These are phyloP conservation scores for Penicillium desertorum DNA, from an alignment of 495 filamentous ascomycete species.

Conservation along the genomic window DNA sequence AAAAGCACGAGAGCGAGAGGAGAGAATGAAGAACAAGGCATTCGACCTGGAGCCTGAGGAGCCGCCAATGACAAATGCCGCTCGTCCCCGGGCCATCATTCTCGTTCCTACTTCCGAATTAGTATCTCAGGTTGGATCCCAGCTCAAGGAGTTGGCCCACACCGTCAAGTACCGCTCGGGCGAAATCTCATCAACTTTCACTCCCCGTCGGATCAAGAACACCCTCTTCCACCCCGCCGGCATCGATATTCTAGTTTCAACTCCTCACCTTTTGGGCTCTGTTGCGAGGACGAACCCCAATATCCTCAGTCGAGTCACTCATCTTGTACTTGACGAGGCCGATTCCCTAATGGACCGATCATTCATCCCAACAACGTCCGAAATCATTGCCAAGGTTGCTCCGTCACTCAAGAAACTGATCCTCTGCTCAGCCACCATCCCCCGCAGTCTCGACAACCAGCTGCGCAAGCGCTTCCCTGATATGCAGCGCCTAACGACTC, in stretches of 20 bases:
- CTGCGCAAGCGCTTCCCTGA: slow-evolving; percentile 79
- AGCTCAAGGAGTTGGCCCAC: slow-evolving; percentile 80
- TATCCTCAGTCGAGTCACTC: slow-evolving; percentile 78
- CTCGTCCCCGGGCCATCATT: slow-evolving; percentile 78
- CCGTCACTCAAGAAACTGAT: slow-evolving; percentile 85
- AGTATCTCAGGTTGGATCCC: slow-evolving; percentile 77
- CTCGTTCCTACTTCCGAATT: slow-evolving; percentile 93
- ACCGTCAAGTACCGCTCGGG: slow-evolving; percentile 77
- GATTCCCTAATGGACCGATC: slow-evolving; percentile 93
- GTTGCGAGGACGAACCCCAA: slow-evolving; percentile 86
- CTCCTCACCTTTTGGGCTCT: slow-evolving; percentile 82
- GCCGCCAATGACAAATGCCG: slow-evolving; percentile 60
- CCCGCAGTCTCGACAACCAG: slow-evolving; percentile 77
- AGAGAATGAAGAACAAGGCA: slow-evolving; percentile 48
- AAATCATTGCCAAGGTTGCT: slow-evolving; percentile 71
- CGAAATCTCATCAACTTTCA: slow-evolving; percentile 72
- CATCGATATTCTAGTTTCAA: slow-evolving; percentile 83
- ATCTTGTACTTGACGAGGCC: slow-evolving; percentile 90
- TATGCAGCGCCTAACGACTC: slow-evolving; percentile 81
- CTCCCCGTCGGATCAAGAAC: slow-evolving; percentile 76
- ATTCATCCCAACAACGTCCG: slow-evolving; percentile 77
- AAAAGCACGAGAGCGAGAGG: slow-evolving; percentile 47
- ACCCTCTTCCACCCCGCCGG: slow-evolving; percentile 77
- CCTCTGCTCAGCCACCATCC: slow-evolving; percentile 95
- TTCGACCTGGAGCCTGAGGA: slow-evolving; percentile 56